Evolutionary conservation across 129 eudicot genomes (phyloP), one percentile per base, ranked within the genome.

Genomic region (Calendula officinalis): DNA sequence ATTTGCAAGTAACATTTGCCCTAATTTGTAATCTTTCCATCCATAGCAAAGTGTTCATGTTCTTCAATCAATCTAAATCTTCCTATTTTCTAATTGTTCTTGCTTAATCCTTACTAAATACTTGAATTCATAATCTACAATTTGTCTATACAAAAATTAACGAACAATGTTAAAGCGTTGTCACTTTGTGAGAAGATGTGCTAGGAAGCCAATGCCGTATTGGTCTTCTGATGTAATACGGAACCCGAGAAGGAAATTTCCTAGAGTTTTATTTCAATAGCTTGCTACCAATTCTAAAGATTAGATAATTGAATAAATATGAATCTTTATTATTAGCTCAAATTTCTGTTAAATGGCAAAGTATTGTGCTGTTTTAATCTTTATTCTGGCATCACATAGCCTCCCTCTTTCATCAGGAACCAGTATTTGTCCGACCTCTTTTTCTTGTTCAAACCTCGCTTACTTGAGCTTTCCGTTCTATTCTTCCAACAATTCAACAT

Each of bases 381-480:
- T 57, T 46, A 4, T 59, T 59, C 11, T 47, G 36, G 16, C 50
- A 14, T 59, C 45, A 15, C 34, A 37, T 11, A 37, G 37, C 52
- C 41, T 70, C 33, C 47, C 30, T 34, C 34, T 60, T 60, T 39
- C 60, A 16, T 49, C 15, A 42, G 66, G 53, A 68, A 49, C 22
- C 55, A 59, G 22, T 68, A 48, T 58, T 15, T 70, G 75, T 70
- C 67, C 75, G 6, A 37, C 38, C 40, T 70, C 75, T 12, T 70
- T 59, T 38, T 8, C 5, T 42, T 70, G 75, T 48, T 38, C n/a
- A 36, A 58, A 12, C 60, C 51, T 70, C 6, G 52, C 59, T 40
- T 3, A 6, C 43, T 37, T 70, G 46, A 50, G 68, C 73, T 70
- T 70, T 60, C 75, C 75, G 17, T 70, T 70, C 32, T 70, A 70